phyloP scores from a whole-genome alignment of 2,329 filamentous ascomycete species.

The Aureobasidium lini region DNA sequence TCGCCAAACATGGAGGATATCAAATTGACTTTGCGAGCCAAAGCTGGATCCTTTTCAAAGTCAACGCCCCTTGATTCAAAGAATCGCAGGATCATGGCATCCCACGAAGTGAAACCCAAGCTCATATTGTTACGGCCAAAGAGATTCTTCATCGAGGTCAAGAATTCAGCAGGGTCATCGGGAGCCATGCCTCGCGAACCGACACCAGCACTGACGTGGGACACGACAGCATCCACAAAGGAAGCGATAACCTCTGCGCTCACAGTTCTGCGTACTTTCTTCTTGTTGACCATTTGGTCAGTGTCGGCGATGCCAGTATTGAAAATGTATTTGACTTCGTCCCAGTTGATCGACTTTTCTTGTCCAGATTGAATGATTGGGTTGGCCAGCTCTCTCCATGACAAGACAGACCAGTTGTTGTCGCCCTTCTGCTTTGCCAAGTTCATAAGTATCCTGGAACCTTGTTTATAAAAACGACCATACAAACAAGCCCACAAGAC shows the following conservation, averaged over 20 bases:
- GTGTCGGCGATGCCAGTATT: constrained; percentile 17
- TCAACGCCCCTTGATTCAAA: constrained; percentile 42
- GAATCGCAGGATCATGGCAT: constrained; percentile 42
- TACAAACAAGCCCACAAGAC: constrained; percentile 45
- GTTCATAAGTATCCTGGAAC: constrained; percentile 31
- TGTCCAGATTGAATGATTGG: constrained; percentile 20
- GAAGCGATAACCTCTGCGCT: constrained; percentile 52
- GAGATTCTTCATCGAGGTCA: constrained; percentile 32
- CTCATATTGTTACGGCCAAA: constrained; percentile 31
- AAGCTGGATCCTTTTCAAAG: constrained; percentile 36
- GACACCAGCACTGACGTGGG: constrained; percentile 36
- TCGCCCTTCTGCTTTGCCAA: constrained; percentile 19
- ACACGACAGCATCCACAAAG: constrained; percentile 46
- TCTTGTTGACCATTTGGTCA: background rate
- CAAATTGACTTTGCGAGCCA: constrained; percentile 24
- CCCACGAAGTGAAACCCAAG: constrained; percentile 37
- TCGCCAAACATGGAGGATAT: constrained; percentile 35
- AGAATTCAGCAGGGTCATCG: constrained; percentile 26
- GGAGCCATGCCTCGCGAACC: constrained; percentile 32
- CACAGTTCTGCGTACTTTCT: constrained; percentile 39
- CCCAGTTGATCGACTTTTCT: constrained; percentile 24
- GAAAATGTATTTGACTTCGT: constrained; percentile 24
- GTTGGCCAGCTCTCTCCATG: constrained; percentile 36
- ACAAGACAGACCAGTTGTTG: constrained; percentile 27
- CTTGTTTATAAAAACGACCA: constrained; percentile 40